Conservation (phyloP, 2,329 filamentous ascomycete genomes). For the Fusarium goolgardi region DNA sequence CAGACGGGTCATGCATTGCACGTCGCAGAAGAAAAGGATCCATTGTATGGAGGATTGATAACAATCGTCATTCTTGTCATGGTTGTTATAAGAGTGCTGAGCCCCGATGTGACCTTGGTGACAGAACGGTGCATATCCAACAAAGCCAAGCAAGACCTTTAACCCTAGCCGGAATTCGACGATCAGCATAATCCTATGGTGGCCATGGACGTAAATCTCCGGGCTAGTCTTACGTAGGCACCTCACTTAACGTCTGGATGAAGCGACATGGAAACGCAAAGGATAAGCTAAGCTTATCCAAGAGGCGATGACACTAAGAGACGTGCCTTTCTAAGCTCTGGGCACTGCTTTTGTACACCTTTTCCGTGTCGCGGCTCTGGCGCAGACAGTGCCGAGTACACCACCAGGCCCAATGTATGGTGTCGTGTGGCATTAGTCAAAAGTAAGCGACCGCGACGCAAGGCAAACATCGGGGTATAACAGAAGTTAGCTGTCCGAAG, state of each 20-base stretch:
- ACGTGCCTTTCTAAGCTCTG: rapidly evolving
- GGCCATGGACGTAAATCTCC: background rate
- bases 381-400: background rate
- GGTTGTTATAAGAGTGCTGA: background rate
- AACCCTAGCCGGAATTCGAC: background rate
- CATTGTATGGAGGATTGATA: too few species aligned
- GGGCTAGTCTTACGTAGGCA: background rate
- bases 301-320: background rate
- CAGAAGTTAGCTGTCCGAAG: background rate
- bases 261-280: background rate
- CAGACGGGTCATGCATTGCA: background rate
- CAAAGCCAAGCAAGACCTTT: background rate
- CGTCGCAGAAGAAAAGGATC: background rate
- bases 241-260: background rate
- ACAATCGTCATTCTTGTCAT: background rate
- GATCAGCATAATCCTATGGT: background rate
- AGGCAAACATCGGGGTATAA: background rate
- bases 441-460: background rate
- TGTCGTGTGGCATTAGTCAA: background rate
- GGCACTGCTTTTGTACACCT: background rate
- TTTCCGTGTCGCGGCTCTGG: background rate
- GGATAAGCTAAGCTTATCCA: background rate
- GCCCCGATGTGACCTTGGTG: background rate
- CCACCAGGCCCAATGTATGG: background rate
- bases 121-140: background rate